These are phyloP conservation scores for Phaffomyces thermotolerans DNA, from an alignment of 805 yeast genomes.

Conservation along the genomic window DNA sequence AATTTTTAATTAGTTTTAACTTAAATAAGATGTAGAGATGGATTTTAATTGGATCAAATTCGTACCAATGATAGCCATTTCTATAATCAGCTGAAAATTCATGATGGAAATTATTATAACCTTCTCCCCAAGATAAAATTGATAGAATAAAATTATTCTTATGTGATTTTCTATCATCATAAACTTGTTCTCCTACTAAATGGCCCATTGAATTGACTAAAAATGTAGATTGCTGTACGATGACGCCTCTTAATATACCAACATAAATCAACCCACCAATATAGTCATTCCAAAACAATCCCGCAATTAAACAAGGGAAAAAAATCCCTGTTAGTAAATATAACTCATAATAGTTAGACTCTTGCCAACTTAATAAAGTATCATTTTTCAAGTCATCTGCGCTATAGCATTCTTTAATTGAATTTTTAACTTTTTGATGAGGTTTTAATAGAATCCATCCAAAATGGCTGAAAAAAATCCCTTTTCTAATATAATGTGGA, in stretches of 20 bases:
- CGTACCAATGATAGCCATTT: constrained; percentile 61
- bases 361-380: constrained; percentile 35
- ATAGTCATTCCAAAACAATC: constrained; percentile 65
- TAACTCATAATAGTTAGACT: constrained; percentile 36
- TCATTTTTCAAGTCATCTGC: constrained; percentile 60
- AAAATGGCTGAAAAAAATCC: constrained; percentile 74
- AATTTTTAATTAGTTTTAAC: constrained; percentile 51
- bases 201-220: constrained; percentile 82
- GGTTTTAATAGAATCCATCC: constrained; percentile 81
- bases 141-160: constrained; percentile 56
- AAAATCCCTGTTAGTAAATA: constrained; percentile 45
- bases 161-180: constrained; percentile 67
- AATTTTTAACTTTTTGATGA: constrained; percentile 42
- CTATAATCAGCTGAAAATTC: constrained; percentile 91
- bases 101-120: constrained; percentile 90
- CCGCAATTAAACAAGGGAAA: constrained; percentile 60
- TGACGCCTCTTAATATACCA: constrained; percentile 63
- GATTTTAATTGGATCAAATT: constrained; percentile 86
- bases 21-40: constrained; percentile 39
- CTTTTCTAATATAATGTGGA: constrained; percentile 79
- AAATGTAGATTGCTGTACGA: constrained; percentile 75
- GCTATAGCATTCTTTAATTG: constrained; percentile 20
- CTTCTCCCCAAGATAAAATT: constrained; percentile 80
- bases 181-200: constrained; percentile 64
- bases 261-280: constrained; percentile 73